phyloP scores from a whole-genome alignment of 495 filamentous ascomycete genomes.

The Neurospora terricola region DNA sequence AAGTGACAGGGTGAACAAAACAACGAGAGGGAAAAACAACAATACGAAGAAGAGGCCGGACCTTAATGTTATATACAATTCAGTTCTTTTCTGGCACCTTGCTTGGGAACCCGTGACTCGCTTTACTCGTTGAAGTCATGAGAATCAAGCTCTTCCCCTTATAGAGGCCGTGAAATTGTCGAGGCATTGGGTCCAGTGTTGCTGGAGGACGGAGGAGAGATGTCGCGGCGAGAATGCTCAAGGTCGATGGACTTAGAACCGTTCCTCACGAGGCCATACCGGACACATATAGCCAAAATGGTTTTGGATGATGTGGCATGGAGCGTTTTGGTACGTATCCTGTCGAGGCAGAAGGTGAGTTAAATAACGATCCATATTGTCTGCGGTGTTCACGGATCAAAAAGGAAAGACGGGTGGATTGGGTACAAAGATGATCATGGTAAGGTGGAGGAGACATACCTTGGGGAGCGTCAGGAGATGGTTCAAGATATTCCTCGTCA shows the following conservation, averaged over 20 bases:
- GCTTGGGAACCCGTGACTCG: neutral
- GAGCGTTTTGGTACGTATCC: neutral
- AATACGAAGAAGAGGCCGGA: neutral
- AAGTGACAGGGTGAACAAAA: neutral
- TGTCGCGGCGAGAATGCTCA: neutral
- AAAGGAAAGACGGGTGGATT: neutral
- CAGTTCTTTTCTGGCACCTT: neutral
- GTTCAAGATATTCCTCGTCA: neutral
- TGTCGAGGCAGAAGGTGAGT: neutral
- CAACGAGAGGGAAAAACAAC: neutral
- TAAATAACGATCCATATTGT: neutral
- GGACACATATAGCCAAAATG: neutral
- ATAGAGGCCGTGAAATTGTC: neutral
- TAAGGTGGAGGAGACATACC: neutral
- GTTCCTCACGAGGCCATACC: neutral
- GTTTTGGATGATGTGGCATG: neutral
- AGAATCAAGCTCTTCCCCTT: neutral
- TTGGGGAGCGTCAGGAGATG: neutral
- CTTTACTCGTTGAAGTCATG: neutral
- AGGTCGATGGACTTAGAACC: neutral
- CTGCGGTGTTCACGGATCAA: neutral
- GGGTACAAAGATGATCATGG: neutral
- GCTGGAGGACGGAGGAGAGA: neutral
- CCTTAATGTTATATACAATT: neutral
- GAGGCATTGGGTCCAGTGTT: neutral